Evolutionary conservation across 2,329 filamentous ascomycete species (phyloP).

Genomic region (Xylaria multiplex): DNA sequence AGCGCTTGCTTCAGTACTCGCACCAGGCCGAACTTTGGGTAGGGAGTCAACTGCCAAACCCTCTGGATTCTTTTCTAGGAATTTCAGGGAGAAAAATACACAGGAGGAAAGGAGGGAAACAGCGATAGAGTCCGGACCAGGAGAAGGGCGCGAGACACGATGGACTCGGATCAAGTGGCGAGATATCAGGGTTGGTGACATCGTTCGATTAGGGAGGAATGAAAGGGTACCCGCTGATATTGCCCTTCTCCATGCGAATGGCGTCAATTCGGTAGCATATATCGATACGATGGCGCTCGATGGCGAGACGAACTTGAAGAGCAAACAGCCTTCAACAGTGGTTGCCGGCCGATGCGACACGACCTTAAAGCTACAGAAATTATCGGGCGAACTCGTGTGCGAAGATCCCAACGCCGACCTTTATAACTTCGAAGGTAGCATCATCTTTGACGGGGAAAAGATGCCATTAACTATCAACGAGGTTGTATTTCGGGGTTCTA

Average conservation of each 20-base stretch:
- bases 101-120: not conserved
- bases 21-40: constrained; percentile 17
- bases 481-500: constrained; percentile 85
- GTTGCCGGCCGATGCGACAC: constrained; percentile 67
- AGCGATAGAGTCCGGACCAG: constrained; percentile 22
- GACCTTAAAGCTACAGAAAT: constrained; percentile 64
- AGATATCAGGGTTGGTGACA: constrained; percentile 75
- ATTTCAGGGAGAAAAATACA: not conserved
- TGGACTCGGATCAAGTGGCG: constrained; percentile 74
- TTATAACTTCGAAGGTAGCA: constrained; percentile 78
- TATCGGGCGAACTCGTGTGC: constrained; percentile 71
- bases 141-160: constrained; percentile 34
- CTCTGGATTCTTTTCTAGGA: constrained; percentile 3
- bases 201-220: constrained; percentile 76
- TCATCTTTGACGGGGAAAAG: constrained; percentile 66
- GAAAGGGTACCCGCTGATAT: constrained; percentile 86
- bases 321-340: constrained; percentile 71
- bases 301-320: constrained; percentile 84
- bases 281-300: constrained; percentile 87
- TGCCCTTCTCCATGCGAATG: constrained; percentile 78
- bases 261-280: constrained; percentile 81
- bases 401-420: constrained; percentile 83
- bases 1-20: constrained; percentile 38
- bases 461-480: constrained; percentile 81
- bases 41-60: constrained; percentile 33